Evolutionary conservation across 2,329 filamentous ascomycete species (phyloP), one percentile per base, ranked within the genome.

Genomic region (Aspergillus brasiliensis): DNA sequence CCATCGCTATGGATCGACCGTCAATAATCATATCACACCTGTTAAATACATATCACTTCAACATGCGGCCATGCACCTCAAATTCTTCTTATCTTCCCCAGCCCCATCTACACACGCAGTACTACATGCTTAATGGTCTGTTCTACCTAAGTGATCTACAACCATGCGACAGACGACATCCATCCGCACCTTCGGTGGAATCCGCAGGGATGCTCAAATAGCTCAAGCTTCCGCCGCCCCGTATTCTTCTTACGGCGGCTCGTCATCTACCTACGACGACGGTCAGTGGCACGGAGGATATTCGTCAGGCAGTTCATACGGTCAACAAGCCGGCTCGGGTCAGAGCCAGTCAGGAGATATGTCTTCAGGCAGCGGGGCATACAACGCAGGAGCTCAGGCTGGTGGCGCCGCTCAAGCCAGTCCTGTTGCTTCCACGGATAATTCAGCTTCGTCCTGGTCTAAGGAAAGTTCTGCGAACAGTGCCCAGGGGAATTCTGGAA

Each of bases 151-250:
- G 23, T 31, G 10, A 31, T 28, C 23, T n/a, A n/a, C 46, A 31
- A 49, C 27, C 46, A 49, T 49, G 46, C 46, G 46, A n/a, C 46
- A 49, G 15, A 15, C 15, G 7, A 31, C 13, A 8, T n/a, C 46
- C 10, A 10, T 6, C n/a, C 5, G 27, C 10, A 17, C 15, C 46
- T 27, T 5, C 2, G 46, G 46, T 8, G 25, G n/a, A n/a, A 11
- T 49, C 13, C 46, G 46, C n/a, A n/a, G 46, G 8, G 46, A 49
- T 28, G 25, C 23, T 49, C 46, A 49, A 49, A 49, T 49, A 49
- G 46, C 46, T 5, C 46, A 49, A 17, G n/a, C 46, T 10, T 49
- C 46, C 46, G 46, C 46, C n/a, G 15, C 15, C 3, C 25, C 46
- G 7, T 49, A 49, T n/a, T 48, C 44, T 49, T 19, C 40, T 8